Base-by-base conservation (phyloP, 441 rosid species). In the Macaranga tanarius region DNA sequence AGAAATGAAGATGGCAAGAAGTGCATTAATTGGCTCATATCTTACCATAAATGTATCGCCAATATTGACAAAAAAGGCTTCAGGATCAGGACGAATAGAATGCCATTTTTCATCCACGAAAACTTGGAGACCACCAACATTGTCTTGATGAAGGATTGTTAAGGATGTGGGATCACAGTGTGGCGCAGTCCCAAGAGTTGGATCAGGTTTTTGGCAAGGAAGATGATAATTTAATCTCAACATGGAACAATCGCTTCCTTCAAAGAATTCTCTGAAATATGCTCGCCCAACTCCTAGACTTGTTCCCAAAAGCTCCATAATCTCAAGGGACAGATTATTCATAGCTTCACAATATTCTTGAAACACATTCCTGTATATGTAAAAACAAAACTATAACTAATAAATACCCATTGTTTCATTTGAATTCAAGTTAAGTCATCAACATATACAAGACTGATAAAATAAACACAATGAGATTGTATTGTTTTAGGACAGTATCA, bases 141-240 rank as follows among this genome's bases (percentile, higher is more conserved):
- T 84, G 76, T 89, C 99, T 78, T 95, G 99, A 80, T 95, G 98
- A 58, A 92, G 96, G 62, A 95, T 95, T 63, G 99, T 95, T 68
- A 95, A 82, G 68, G 99, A 92, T 15, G 99, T 92, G 16, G 99
- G 99, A 70, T 95, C 99, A 70, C 97, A 92, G 79, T 95, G 99
- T 74, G 97, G 97, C 19, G 97, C 99, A 34, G 99, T 92, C 69
- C 98, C 99, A 17, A 92, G n/a, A 51, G 98, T 88, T 62, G 86
- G 84, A 67, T 95, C 95, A 40, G 98, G 97, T 74, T 89, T 88
- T 73, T 88, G 90, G 85, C 99, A 95, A 11, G 90, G 90, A 1
- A 97, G 99, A 74, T 95, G 92, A 83, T 88, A 85, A 75, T 91
- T 95, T 4, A 91, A 83, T 80, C 99, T 88, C 97, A 95, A 90